Conservation (phyloP, 257 asterid species). For the Solanum clarkiae region DNA sequence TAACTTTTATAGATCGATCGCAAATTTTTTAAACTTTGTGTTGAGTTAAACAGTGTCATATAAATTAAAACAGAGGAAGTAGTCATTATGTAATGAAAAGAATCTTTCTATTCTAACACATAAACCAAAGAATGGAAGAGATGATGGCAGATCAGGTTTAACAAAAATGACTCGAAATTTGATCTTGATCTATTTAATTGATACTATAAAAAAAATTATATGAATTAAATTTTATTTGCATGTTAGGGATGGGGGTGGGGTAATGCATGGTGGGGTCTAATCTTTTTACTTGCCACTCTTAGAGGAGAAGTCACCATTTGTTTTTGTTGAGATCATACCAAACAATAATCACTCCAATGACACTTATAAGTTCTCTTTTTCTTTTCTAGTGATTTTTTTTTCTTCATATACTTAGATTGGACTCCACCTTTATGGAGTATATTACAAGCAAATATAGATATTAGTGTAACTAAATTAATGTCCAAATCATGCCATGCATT, state of each 20-base stretch:
- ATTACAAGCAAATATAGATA: neutral
- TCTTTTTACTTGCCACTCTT: neutral
- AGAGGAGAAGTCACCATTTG: slow-evolving; percentile 6
- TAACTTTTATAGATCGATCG: neutral
- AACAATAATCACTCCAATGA: neutral
- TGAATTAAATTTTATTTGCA: neutral
- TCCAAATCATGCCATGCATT: neutral
- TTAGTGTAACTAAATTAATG: neutral
- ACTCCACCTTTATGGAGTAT: slow-evolving; percentile 1
- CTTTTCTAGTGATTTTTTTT: neutral
- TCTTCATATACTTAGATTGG: neutral
- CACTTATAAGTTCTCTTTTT: neutral
- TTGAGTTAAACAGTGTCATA: no score
- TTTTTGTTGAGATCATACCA: neutral
- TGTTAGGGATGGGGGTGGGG: neutral
- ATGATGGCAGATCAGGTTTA: no score
- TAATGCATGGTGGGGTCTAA: neutral
- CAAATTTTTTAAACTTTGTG: no score
- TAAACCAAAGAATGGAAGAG: no score
- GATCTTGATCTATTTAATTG: no score
- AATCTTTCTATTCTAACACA: no score
- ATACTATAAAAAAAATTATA: neutral
- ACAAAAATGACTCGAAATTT: no score
- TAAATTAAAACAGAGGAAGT: no score
- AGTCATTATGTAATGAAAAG: no score